Base-by-base conservation (phyloP, 2,329 filamentous ascomycete species). In the Plenodomus lindquistii region DNA sequence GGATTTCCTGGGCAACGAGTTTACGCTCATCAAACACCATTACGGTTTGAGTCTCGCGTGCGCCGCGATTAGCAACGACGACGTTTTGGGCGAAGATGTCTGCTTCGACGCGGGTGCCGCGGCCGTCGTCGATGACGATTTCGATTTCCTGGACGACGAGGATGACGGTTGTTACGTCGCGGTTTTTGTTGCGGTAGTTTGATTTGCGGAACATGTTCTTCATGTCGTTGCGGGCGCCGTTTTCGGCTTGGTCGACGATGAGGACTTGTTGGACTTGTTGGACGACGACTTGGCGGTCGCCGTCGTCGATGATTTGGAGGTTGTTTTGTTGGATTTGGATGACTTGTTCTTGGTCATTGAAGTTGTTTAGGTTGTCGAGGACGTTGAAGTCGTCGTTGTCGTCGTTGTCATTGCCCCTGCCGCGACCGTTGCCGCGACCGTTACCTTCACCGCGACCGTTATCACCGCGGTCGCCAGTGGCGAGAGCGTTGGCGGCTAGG, bases 191-290 rank as follows among this genome's bases (percentile, higher is more conserved):
- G 37, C 50, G 48, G 48, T 59, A 61, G 59, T 57, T 63, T 40
- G 51, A 42, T 54, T 65, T 64, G 48, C 66, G 60, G 61, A 67
- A 66, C 13, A 67, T 42, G 57, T 70, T 63, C 55, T 70, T 70
- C 39, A 68, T 18, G 41, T 62, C 49, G 29, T 60, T 63, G 51
- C 63, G 63, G 59, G 60, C 61, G 27, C 61, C 59, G 41, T 67
- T 63, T 46, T 65, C 56, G 50, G 64, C 53, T 27, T 67, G 55
- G 46, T 69, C 54, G 29, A 68, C 55, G 38, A 68, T 50, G 18
- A 69, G 57, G 19, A 66, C 58, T 42, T 69, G 42, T 37, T 67
- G 50, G 16, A 59, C 65, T 37, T 67, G 59, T 51, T 69, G 57
- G 10, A 68, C 47, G 11, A 67, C 44, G 19, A 48, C 48, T 42